These are phyloP conservation scores for Cornus florida DNA, from an alignment of 148 eudicot genomes.

Conservation along the genomic window DNA sequence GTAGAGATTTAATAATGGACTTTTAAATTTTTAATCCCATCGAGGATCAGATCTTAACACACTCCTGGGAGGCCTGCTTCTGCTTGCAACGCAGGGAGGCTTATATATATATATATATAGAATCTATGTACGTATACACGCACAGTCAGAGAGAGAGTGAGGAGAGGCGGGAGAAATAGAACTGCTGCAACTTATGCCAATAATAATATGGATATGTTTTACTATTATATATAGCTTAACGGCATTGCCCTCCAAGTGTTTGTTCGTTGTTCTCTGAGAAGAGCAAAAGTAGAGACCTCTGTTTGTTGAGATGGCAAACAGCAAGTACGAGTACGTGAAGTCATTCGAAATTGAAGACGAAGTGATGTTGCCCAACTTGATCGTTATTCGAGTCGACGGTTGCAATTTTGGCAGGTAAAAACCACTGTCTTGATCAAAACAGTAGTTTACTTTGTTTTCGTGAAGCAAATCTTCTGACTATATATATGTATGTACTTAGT, in stretches of 20 bases:
- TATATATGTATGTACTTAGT: too few species aligned
- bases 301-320: slow-evolving; percentile 66
- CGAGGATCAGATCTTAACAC: too few species aligned
- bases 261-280: background rate
- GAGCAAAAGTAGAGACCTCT: background rate
- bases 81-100: too few species aligned
- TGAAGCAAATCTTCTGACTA: background rate
- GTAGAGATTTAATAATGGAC: too few species aligned
- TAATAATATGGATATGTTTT: too few species aligned
- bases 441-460: background rate
- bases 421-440: background rate
- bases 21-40: too few species aligned
- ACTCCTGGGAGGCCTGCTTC: too few species aligned
- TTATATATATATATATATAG: too few species aligned
- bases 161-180: background rate
- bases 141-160: too few species aligned
- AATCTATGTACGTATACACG: too few species aligned
- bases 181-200: background rate
- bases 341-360: slow-evolving; percentile 66
- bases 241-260: background rate
- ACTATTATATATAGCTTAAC: background rate
- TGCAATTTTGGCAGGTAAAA: slow-evolving; percentile 57
- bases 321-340: slow-evolving; percentile 92
- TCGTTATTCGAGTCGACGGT: slow-evolving; percentile 57
- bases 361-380: slow-evolving; percentile 56